Evolutionary conservation across 768 basidiomycete species (phyloP), one percentile per base, ranked within the genome.

Genomic region (Lepiota brunneoincarnata): DNA sequence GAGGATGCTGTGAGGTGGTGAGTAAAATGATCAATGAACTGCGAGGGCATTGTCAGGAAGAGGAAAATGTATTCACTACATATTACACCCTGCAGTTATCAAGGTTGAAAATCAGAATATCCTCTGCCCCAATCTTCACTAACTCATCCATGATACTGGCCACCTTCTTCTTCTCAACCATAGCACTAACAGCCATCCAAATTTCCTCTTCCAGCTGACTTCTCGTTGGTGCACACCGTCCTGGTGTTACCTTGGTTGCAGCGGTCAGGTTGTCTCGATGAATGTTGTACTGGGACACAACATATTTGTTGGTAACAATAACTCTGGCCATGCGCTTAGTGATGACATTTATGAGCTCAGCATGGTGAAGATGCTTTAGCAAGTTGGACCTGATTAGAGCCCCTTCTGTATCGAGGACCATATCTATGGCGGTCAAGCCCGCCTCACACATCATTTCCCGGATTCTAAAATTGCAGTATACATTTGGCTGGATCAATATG

Each of bases 361-460:
- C 72, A 54, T 87, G 76, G 10, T 83, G 71, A 2, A 84, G 78
- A 57, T 86, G 79, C 59, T 89, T 91, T 0, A 78, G 75, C 15
- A 72, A 70, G 48, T 74, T 77, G 1, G 90, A 92, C 58, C 85
- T 89, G 77, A 99, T 97, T 34, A 99, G 83, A 49, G 97, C 91
- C 10, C 96, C 95, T 72, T 99, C 89, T 1, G 75, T 73, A 21
- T 86, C 69, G 51, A 99, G 81, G 10, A 99, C 67, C 9, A 93
- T 98, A 12, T 86, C 89, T 63, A 99, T 98, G 38, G 96, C 85
- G 67, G 91, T 91, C 51, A 98, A 77, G 35, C 96, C 97, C 0
- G 95, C 95, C 21, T 95, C 97, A 31, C 96, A 91, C 97, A 99
- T 99, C 6, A 97, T 99, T 64, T 99, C 39, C 97, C 97, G n/a